Conservation (phyloP, 2,329 filamentous ascomycete genomes). For the Fusarium sp. region DNA sequence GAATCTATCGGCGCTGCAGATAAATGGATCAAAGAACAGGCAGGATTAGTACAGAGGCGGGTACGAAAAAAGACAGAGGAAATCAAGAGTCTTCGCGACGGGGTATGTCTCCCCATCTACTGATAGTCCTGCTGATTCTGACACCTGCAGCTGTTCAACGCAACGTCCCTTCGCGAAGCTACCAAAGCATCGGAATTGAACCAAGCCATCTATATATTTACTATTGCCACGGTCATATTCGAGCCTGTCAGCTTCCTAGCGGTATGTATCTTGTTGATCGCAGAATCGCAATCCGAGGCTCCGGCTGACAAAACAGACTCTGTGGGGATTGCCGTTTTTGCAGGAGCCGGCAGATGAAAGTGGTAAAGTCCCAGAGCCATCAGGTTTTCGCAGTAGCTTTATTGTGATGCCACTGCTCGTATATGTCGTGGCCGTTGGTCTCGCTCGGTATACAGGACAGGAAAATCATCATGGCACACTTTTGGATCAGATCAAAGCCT, state of each 20-base stretch:
- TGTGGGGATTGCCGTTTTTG: not conserved
- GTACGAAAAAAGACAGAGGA: not conserved
- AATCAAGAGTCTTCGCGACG: not conserved
- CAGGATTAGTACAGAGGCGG: rapidly evolving
- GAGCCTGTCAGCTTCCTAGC: not conserved
- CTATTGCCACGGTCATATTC: not conserved
- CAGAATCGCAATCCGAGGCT: too few species aligned
- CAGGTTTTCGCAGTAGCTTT: not conserved
- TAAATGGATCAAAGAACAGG: not conserved
- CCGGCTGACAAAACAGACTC: rapidly evolving
- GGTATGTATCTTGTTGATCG: not conserved
- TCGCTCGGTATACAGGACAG: not conserved
- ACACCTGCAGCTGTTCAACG: not conserved
- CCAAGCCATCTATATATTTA: not conserved
- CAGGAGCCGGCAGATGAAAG: not conserved
- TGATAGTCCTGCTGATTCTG: not conserved
- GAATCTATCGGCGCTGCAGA: not conserved
- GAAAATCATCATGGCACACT: rapidly evolving
- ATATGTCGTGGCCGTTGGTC: rapidly evolving
- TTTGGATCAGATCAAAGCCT: rapidly evolving
- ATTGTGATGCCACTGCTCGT: not conserved
- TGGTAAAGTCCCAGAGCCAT: rapidly evolving
- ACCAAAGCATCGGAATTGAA: not conserved
- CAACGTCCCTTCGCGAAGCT: not conserved
- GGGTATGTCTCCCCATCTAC: not conserved